Base-by-base conservation (phyloP, 495 filamentous ascomycete species). In the Bacidia rubella region DNA sequence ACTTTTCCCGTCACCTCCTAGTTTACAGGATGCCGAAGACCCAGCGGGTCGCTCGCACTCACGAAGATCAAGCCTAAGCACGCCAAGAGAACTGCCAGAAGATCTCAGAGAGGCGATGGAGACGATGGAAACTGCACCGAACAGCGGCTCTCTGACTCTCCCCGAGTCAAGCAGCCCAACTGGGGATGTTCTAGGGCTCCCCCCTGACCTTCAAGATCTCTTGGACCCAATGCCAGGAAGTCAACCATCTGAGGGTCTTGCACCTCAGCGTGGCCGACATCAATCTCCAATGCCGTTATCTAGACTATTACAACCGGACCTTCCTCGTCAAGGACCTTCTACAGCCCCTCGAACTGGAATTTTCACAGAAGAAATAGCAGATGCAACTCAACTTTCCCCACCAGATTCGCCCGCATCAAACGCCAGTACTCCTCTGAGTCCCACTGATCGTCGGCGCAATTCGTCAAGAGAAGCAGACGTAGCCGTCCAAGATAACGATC, bases 341-440 rank as follows among this genome's bases (percentile, higher is more conserved):
- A 1, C 21, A 15, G n/a, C 20, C 17, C 11, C n/a, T 22, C 26
- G 44, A 15, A 17, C 15, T 7, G 20, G 44, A 20, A 23, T 22
- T 7, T 35, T 35, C 29, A 35, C 29, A 35, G 29, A 35, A 35
- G 7, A 35, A 35, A 35, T 35, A 35, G 5, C 29, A 7, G 29
- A 35, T 7, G 29, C 29, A 5, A 35, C 29, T 7, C 29, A 35
- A 35, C 7, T 15, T 35, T 35, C 29, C 29, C 5, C 29, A 15
- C 29, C 29, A 35, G 15, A 35, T 15, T 35, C 29, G 5, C 15
- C 29, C 15, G 5, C 29, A 35, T 7, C 29, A 15, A 35, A 15
- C 29, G 15, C 29, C 29, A 15, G 15, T 35, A 35, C 52, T 51
- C 63, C 17, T n/a, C n/a, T n/a, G n/a, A n/a, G n/a, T n/a, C n/a